Conservation (phyloP, 495 filamentous ascomycete genomes). For the Daldinia concentrica region DNA sequence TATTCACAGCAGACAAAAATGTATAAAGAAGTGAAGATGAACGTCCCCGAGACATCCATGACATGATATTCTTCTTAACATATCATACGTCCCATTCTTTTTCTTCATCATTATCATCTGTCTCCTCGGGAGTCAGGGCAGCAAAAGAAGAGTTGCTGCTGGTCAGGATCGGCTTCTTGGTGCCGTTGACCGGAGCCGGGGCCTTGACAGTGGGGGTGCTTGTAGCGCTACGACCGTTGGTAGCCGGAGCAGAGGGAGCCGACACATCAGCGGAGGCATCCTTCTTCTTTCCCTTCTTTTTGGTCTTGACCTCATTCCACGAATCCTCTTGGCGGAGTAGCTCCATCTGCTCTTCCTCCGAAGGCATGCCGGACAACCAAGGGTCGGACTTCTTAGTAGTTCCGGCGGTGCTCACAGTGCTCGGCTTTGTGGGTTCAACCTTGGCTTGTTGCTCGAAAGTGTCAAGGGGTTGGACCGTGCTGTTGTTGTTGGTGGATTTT, state of each 20-base stretch:
- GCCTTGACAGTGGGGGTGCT: conserved; percentile 41
- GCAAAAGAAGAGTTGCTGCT: conserved; percentile 57
- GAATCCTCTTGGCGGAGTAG: conserved; percentile 69
- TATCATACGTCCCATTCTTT: conserved; percentile 61
- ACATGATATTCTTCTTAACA: background rate
- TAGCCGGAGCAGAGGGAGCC: conserved; percentile 22
- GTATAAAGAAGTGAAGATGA: conserved; percentile 33
- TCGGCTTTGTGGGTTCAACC: conserved; percentile 35
- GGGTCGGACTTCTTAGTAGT: conserved; percentile 47
- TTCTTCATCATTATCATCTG: conserved; percentile 55
- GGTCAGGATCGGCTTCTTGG: conserved; percentile 42
- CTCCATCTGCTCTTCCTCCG: conserved; percentile 87
- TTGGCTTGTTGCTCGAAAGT: conserved; percentile 69
- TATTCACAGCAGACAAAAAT: conserved; percentile 41
- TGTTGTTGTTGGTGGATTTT: conserved; percentile 63
- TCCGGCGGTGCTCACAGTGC: conserved; percentile 35
- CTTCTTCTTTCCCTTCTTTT: conserved; percentile 63
- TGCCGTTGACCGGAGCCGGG: conserved; percentile 48
- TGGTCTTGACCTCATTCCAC: conserved; percentile 81
- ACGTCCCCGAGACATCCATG: conserved; percentile 1
- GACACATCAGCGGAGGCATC: conserved; percentile 43
- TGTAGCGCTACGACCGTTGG: conserved; percentile 40
- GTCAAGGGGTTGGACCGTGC: conserved; percentile 71
- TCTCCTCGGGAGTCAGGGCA: conserved; percentile 54
- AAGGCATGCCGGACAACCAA: conserved; percentile 70